Evolutionary conservation across 495 filamentous ascomycete genomes (phyloP).

Genomic region (Neurospora cerealis): DNA sequence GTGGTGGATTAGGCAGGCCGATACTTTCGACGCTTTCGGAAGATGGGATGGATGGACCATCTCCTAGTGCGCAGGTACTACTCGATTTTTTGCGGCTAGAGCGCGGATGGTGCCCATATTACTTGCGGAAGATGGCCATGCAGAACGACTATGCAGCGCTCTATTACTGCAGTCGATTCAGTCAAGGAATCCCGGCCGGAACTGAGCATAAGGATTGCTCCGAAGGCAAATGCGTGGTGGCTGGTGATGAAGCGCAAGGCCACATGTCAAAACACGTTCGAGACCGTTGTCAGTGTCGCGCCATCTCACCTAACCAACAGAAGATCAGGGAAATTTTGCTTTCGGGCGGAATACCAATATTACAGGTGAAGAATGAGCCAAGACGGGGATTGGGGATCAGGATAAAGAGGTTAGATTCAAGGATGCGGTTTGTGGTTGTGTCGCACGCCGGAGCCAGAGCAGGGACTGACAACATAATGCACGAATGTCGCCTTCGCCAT

Average conservation of each 20-base stretch:
- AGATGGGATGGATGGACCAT: background rate
- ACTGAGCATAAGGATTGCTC: conserved; percentile 8
- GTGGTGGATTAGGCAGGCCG: background rate
- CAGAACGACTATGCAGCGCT: conserved; percentile 12
- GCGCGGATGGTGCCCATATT: conserved; percentile 16
- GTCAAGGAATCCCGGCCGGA: conserved; percentile 2
- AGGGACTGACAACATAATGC: conserved; percentile 9
- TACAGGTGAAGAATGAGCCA: conserved; percentile 1
- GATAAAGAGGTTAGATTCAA: conserved; percentile 6
- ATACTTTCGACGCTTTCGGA: background rate
- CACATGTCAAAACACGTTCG: conserved; percentile 13
- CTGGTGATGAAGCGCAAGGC: conserved; percentile 10
- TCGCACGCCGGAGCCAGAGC: conserved; percentile 14
- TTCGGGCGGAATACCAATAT: conserved; percentile 11
- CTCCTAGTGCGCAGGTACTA: conserved; percentile 13
- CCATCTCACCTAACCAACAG: conserved; percentile 7
- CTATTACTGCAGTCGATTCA: conserved; percentile 15
- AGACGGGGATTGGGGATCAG: conserved; percentile 5
- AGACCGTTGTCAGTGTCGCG: conserved; percentile 10
- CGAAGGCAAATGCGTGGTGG: conserved; percentile 12
- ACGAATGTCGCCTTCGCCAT: conserved; percentile 14
- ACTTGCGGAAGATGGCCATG: conserved; percentile 8
- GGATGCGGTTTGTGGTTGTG: conserved; percentile 10
- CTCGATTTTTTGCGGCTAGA: conserved; percentile 10
- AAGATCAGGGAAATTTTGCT: conserved; percentile 12